Conservation (phyloP, 2,329 filamentous ascomycete genomes). For the Verticillium alfalfae region DNA sequence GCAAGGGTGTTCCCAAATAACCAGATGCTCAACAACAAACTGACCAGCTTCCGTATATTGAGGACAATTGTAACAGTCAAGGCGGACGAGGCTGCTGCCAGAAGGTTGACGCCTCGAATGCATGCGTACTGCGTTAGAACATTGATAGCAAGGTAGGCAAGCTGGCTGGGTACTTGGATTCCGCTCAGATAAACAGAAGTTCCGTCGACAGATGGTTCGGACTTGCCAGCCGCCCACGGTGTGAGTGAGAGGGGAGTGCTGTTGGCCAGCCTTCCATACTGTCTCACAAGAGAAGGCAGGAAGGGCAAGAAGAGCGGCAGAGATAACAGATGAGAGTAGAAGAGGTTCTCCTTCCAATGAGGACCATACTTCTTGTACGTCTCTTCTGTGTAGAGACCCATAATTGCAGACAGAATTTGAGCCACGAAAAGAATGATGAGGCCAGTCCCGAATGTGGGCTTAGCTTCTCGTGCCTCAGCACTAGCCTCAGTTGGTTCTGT, state of each 20-base stretch:
- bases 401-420: constrained; percentile 84
- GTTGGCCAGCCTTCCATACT: constrained; percentile 57
- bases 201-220: constrained; percentile 24
- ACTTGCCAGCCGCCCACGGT: constrained; percentile 15
- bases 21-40: constrained; percentile 85
- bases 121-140: constrained; percentile 90
- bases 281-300: constrained; percentile 55
- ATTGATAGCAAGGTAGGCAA: constrained; percentile 67
- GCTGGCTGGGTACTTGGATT: constrained; percentile 57
- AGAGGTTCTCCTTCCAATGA: constrained; percentile 92
- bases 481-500: neutral
- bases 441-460: constrained; percentile 55
- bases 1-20: constrained; percentile 84
- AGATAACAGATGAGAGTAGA: constrained; percentile 79
- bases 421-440: constrained; percentile 80
- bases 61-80: constrained; percentile 94
- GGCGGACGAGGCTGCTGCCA: constrained; percentile 82
- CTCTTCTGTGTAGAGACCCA: constrained; percentile 91
- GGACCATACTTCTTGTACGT: constrained; percentile 82
- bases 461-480: neutral
- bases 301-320: constrained; percentile 73
- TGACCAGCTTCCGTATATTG: constrained; percentile 91
- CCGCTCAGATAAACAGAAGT: constrained; percentile 30
- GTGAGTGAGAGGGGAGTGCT: constrained; percentile 55
- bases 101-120: constrained; percentile 91